phyloP scores from a whole-genome alignment of 1,284 basidiomycete species.

The Cystobasidium sp. region DNA sequence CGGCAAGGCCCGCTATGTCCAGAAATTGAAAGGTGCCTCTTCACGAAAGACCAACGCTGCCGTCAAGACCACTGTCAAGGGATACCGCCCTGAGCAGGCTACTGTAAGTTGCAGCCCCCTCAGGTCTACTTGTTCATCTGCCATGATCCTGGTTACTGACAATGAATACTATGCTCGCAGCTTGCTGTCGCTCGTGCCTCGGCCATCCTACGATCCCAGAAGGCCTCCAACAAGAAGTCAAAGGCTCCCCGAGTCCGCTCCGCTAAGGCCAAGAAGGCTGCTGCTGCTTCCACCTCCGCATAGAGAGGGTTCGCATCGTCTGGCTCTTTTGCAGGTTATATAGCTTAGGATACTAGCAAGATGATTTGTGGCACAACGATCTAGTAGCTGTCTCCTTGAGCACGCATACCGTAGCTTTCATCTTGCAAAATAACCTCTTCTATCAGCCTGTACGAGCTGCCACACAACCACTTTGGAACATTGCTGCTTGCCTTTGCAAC shows the following conservation, averaged over 20 bases:
- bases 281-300: conserved; percentile 39
- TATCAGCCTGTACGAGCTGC: no score
- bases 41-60: conserved; percentile 30
- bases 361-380: not conserved
- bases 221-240: conserved; percentile 20
- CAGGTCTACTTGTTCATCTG: not conserved
- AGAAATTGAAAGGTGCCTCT: conserved; percentile 30
- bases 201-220: conserved; percentile 30
- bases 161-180: not conserved
- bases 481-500: no score
- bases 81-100: conserved; percentile 36
- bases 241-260: no score
- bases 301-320: not conserved
- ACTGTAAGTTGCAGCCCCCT: conserved; percentile 17
- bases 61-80: conserved; percentile 18
- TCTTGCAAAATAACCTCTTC: no score
- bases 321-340: no score
- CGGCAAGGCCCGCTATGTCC: conserved; percentile 27
- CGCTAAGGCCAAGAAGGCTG: conserved; percentile 33
- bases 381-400: no score
- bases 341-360: not conserved
- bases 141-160: not conserved
- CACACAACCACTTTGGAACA: no score
- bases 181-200: conserved; percentile 38
- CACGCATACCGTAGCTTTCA: no score